Conservation (phyloP, 2,329 filamentous ascomycete species). For the Phialocephala subalpina region DNA sequence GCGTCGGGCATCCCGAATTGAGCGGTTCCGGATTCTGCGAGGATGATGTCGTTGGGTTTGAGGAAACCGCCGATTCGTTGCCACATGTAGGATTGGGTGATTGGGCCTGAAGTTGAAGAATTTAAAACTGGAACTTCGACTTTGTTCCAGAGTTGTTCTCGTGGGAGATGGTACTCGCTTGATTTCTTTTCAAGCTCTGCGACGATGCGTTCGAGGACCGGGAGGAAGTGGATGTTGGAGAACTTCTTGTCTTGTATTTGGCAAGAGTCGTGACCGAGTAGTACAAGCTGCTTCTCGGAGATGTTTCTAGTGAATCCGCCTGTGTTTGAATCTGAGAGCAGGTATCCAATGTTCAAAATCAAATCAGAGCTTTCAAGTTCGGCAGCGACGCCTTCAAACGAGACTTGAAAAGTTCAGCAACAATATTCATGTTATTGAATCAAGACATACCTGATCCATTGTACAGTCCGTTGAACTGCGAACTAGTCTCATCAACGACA, state of each 20-base stretch:
- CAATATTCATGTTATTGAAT: not conserved
- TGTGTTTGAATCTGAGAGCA: slow-evolving; percentile 56
- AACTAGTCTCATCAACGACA: slow-evolving; percentile 54
- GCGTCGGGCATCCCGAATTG: slow-evolving; percentile 61
- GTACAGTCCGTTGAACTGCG: slow-evolving; percentile 59
- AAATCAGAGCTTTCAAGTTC: slow-evolving; percentile 54
- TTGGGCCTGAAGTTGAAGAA: slow-evolving; percentile 43
- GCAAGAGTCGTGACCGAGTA: slow-evolving; percentile 36
- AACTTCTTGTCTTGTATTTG: slow-evolving; percentile 36
- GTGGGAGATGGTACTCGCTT: slow-evolving; percentile 24
- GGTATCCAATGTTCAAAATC: slow-evolving; percentile 55
- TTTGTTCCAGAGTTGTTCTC: slow-evolving; percentile 18
- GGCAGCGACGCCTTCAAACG: slow-evolving; percentile 42
- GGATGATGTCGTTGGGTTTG: slow-evolving; percentile 59
- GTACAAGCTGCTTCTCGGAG: slow-evolving; percentile 37
- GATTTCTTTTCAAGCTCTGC: slow-evolving; percentile 35
- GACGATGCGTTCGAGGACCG: slow-evolving; percentile 75
- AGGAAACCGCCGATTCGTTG: slow-evolving; percentile 55
- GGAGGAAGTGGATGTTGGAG: slow-evolving; percentile 66
- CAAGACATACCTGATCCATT: slow-evolving; percentile 49
- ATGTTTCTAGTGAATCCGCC: slow-evolving; percentile 48
- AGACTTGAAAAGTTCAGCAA: slow-evolving; percentile 22
- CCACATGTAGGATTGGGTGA: slow-evolving; percentile 60
- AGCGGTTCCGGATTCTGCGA: slow-evolving; percentile 66
- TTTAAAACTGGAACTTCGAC: slow-evolving; percentile 31